A percentile compares a stretch with the other conserved stretches of the same genome.
Conservation (phyloP, 345 rosid genomes). For the Eutrema japonicum region DNA sequence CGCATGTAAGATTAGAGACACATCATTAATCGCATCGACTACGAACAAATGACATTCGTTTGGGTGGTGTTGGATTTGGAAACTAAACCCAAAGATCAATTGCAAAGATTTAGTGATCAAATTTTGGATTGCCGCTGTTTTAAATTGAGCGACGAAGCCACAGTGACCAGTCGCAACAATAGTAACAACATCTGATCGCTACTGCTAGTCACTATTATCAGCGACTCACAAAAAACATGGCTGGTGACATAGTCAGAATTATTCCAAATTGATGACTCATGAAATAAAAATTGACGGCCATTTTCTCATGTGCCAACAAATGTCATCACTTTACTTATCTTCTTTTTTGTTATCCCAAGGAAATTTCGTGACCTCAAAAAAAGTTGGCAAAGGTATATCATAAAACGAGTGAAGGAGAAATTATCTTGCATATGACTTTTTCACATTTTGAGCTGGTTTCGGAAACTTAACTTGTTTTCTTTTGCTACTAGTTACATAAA, state of each 20-base stretch:
- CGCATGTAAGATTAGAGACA: too few species aligned
- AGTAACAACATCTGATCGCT: background rate
- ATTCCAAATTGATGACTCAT: background rate
- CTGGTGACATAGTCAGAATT: background rate
- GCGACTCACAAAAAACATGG: background rate
- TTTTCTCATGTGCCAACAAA: conserved; percentile 17
- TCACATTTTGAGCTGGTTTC: conserved; percentile 4
- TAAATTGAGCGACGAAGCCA: too few species aligned
- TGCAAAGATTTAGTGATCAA: too few species aligned
- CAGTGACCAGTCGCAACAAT: background rate
- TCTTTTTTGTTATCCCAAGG: background rate
- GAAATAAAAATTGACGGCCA: conserved; percentile 15
- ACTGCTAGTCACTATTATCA: too few species aligned
- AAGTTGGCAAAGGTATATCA: conserved; percentile 5
- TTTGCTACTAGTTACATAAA: background rate
- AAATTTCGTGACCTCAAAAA: background rate
- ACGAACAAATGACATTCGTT: too few species aligned
- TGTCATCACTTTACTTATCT: background rate
- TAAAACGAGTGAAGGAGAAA: background rate
- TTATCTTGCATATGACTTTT: background rate
- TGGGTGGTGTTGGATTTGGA: too few species aligned
- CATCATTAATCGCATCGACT: too few species aligned
- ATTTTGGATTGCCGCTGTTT: too few species aligned
- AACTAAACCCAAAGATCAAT: too few species aligned
- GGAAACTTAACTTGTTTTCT: background rate